Percentiles rank a stretch among this genome's conserved stretches.
phyloP scores from a whole-genome alignment of 2,329 filamentous ascomycete species.

The Colletotrichum liriopes region DNA sequence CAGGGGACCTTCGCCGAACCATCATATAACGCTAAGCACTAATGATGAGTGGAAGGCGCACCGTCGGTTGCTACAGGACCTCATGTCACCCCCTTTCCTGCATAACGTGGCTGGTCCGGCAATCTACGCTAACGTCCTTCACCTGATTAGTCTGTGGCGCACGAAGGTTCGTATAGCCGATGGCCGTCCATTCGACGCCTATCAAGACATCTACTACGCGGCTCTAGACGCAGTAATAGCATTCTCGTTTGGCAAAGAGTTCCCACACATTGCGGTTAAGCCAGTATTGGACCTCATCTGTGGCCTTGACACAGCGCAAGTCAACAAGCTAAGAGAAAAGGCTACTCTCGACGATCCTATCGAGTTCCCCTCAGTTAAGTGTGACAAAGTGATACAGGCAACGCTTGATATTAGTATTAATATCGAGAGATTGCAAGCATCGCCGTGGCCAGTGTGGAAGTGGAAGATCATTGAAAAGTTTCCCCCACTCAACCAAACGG shows the following conservation, averaged over 20 bases:
- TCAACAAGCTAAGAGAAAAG: too few relatives aligned
- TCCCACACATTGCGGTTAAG: constrained; percentile 21
- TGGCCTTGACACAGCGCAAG: too few relatives aligned
- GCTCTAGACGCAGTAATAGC: constrained; percentile 53
- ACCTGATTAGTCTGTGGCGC: constrained; percentile 54
- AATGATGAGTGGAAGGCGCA: constrained; percentile 52
- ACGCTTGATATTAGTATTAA: too few relatives aligned
- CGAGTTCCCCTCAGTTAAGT: too few relatives aligned
- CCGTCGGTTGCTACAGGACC: constrained; percentile 54
- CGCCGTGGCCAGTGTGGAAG: too few relatives aligned
- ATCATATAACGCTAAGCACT: constrained; percentile 51
- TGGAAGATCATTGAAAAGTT: too few relatives aligned
- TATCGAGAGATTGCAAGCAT: too few relatives aligned
- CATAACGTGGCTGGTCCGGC: constrained; percentile 51
- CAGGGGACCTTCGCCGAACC: constrained; percentile 44
- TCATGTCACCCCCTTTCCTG: constrained; percentile 56
- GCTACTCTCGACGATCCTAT: too few relatives aligned
- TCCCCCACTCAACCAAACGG: too few relatives aligned
- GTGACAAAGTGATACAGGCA: too few relatives aligned
- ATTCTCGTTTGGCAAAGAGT: constrained; percentile 48
- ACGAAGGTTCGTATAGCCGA: constrained; percentile 49
- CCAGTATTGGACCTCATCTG: constrained; percentile 16
- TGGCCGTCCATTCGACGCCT: constrained; percentile 51
- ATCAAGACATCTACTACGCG: constrained; percentile 49
- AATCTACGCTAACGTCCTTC: constrained; percentile 50